Evolutionary conservation across 2,329 filamentous ascomycete genomes (phyloP), one percentile per base, ranked within the genome.

Genomic region (Aspergillus alliaceus): DNA sequence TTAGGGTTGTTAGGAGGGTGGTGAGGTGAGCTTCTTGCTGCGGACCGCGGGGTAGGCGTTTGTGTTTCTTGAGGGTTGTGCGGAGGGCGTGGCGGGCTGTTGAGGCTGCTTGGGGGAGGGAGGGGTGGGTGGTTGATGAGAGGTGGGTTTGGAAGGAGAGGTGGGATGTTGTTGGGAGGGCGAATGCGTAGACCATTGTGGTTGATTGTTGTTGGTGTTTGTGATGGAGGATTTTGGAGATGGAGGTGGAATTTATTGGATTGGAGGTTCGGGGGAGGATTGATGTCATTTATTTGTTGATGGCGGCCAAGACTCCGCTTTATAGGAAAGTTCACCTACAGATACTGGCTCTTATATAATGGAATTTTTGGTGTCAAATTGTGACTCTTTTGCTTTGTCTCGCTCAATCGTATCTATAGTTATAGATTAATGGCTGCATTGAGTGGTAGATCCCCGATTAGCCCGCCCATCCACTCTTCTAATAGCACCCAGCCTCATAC

Each of bases 131-230:
- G 62, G 87, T 85, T 68, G 90, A 93, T 66, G 79, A 84, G 75
- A 96, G 88, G 74, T 82, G 89, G 35, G 88, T 82, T 22, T 90
- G 89, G 71, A 96, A 93, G 52, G 90, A 88, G 70, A 96, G 88
- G 53, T 89, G 85, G 32, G 92, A 96, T 5, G 93, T 97, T 1
- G 93, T 98, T 2, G 95, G 93, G 31, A 98, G 85, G 11, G 85
- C 79, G 69, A 96, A 97, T 12, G 90, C 89, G 71, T 90, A 98
- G 31, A 93, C 93, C 95, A 98, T 98, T 54, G 46, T 69, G 68
- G 57, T 56, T 51, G 48, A 27, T 46, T 47, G 57, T n/a, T 46
- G 7, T 29, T 25, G 35, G 39, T 39, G 48, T 44, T 49, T 48
- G 58, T 52, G 53, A 15, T 27, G 39, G 49, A 34, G n/a, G 34